Evolutionary conservation across 306 rosid species (phyloP), one percentile per base, ranked within the genome.

Genomic region (Castanea mollissima): DNA sequence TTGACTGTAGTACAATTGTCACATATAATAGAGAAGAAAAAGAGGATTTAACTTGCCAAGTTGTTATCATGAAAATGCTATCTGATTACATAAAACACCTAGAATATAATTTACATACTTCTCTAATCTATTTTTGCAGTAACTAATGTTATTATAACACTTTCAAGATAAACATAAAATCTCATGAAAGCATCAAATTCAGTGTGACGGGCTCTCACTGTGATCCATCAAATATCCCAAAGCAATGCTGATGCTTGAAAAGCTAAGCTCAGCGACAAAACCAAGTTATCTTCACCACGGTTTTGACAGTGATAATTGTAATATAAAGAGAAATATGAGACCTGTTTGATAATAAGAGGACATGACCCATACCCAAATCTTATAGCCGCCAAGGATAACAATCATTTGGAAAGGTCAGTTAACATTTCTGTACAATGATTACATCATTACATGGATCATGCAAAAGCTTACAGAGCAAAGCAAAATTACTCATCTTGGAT

Each of bases 401-500:
- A 80, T 88, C 82, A 77, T 83, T 65, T 29, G 56, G 62, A 70
- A 79, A 68, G 85, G 76, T 79, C 85, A 77, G 81, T 54, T 76
- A 78, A 60, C 63, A 76, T 75, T 69, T 78, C 92, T 87, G 75
- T 86, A 82, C 87, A 86, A 69, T 73, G 74, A 85, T 87, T 73
- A 78, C 25, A 69, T 73, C 71, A 85, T 87, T 73, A 78, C 32
- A 52, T 71, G 27, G 75, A 77, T 41, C 78, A 83, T 69, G 56
- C 68, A 79, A 81, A 79, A 78, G 70, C 70, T 69, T 85, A 74
- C 73, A 74, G 49, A 41, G 73, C 70, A 72, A 80, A 41, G 21
- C 58, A 85, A 80, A 77, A 79, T 74, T 73, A 79, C 75, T 74
- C 88, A 75, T 75, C 83, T 80, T 23, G 8, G 51, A 5, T 13